phyloP scores from a whole-genome alignment of 1,284 basidiomycete genomes.

The Pseudozyma tsukubaensis region DNA sequence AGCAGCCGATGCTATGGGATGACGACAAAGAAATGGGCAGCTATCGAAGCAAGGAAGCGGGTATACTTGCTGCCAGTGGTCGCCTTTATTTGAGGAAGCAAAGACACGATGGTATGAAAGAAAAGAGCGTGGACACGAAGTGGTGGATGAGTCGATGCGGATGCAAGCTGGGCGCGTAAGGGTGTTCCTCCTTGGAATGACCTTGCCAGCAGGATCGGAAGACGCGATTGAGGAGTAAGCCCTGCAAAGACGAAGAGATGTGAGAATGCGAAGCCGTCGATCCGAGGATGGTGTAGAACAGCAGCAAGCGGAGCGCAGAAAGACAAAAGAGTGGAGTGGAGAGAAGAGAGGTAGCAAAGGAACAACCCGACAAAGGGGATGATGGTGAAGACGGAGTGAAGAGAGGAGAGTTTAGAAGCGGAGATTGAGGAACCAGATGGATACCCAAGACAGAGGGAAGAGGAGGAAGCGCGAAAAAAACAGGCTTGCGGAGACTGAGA shows the following conservation, averaged over 20 bases:
- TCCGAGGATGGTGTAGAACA: not conserved
- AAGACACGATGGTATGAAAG: not conserved
- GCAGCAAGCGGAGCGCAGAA: not conserved
- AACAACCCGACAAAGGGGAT: not conserved
- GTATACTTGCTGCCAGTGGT: not conserved
- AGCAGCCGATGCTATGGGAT: not conserved
- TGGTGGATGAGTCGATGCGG: slow-evolving; percentile 1
- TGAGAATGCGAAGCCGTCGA: not conserved
- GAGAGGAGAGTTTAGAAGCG: slow-evolving; percentile 1
- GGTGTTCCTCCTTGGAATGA: not conserved
- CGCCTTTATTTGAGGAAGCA: not conserved
- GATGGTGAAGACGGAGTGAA: slow-evolving; percentile 3
- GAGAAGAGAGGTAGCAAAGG: not conserved
- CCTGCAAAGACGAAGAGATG: not conserved
- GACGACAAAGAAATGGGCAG: not conserved
- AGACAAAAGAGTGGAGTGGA: not conserved
- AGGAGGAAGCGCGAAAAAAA: slow-evolving; percentile 1
- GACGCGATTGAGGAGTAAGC: not conserved
- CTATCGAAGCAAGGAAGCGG: not conserved
- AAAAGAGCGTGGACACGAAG: not conserved
- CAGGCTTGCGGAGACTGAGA: slow-evolving; percentile 15
- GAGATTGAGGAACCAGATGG: not conserved
- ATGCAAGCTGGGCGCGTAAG: not conserved
- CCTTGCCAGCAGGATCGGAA: slow-evolving; percentile 29
- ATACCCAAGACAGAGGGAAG: not conserved